These are phyloP conservation scores for Diatrype stigma DNA, from an alignment of 2,329 filamentous ascomycete genomes.

Conservation along the genomic window DNA sequence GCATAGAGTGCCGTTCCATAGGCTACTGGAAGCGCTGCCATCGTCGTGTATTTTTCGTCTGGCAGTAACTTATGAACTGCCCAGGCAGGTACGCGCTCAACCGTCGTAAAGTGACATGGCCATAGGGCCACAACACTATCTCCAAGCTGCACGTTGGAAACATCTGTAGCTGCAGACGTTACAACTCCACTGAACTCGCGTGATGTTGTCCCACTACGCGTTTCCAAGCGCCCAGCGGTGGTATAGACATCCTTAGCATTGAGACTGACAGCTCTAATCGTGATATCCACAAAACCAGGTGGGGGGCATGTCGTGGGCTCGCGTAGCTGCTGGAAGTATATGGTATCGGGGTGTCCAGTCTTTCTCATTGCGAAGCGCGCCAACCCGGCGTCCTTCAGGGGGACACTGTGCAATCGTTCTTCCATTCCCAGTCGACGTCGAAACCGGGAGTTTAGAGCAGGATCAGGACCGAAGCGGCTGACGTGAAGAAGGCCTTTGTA, in stretches of 20 bases:
- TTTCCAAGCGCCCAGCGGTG: constrained; percentile 25
- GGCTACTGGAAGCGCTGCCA: constrained; percentile 16
- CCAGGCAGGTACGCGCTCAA: constrained; percentile 20
- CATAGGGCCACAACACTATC: constrained; percentile 13
- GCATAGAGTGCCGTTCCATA: constrained; percentile 27
- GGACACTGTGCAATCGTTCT: neutral
- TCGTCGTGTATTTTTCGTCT: constrained; percentile 10
- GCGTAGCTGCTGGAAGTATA: constrained; percentile 16
- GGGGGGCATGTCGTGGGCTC: neutral
- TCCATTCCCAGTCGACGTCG: constrained; percentile 2
- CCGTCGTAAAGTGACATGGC: constrained; percentile 10
- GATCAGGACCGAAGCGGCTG: constrained; percentile 20
- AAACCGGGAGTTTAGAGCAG: constrained; percentile 15
- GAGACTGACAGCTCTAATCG: constrained; percentile 12
- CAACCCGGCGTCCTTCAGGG: neutral
- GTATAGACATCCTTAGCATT: constrained; percentile 25
- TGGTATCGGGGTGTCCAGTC: constrained; percentile 10
- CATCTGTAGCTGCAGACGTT: constrained; percentile 11
- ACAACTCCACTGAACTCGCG: constrained; percentile 26
- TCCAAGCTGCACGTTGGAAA: constrained; percentile 3
- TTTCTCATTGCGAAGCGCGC: constrained; percentile 10
- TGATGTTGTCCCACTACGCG: constrained; percentile 9
- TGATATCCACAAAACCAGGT: constrained; percentile 6
- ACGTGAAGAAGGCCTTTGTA: constrained; percentile 8
- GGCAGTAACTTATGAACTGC: constrained; percentile 16